Conservation (phyloP, 2,329 filamentous ascomycete genomes). For the Talaromyces sp. region DNA sequence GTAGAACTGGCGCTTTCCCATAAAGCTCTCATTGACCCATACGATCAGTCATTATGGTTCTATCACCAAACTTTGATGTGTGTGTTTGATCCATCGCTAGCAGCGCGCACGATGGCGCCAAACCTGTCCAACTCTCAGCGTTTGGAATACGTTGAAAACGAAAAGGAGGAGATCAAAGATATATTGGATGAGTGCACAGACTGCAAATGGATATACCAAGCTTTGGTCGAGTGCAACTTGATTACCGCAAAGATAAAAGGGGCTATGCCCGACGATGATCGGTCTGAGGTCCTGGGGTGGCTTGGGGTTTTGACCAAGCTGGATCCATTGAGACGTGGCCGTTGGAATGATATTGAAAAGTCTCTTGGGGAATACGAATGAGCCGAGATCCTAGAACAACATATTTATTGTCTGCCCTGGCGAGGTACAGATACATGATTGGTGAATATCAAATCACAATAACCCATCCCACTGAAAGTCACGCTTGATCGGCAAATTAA, state of each 20-base stretch:
- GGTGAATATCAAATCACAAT: background rate
- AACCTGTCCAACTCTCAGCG: conserved; percentile 60
- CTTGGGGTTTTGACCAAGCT: conserved; percentile 62
- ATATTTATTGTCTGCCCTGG: background rate
- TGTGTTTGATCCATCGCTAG: conserved; percentile 53
- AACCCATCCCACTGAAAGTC: no score
- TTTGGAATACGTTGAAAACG: conserved; percentile 60
- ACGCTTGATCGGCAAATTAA: no score
- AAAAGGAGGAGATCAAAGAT: conserved; percentile 69
- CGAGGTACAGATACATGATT: background rate
- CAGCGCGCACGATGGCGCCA: conserved; percentile 58
- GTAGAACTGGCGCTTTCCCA: conserved; percentile 71
- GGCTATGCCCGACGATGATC: conserved; percentile 40
- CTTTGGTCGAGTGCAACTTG: conserved; percentile 69
- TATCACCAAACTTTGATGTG: conserved; percentile 87
- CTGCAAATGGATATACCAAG: conserved; percentile 87
- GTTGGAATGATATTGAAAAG: conserved; percentile 68
- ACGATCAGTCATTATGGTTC: conserved; percentile 95
- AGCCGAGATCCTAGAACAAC: background rate
- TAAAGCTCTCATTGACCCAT: conserved; percentile 78
- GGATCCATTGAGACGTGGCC: conserved; percentile 68
- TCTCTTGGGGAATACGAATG: conserved; percentile 24
- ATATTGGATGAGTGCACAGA: conserved; percentile 63
- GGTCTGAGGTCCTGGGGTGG: conserved; percentile 52
- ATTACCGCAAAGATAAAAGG: conserved; percentile 51